Evolutionary conservation across 345 rosid species (phyloP).

Genomic region (Heritiera fomes): DNA sequence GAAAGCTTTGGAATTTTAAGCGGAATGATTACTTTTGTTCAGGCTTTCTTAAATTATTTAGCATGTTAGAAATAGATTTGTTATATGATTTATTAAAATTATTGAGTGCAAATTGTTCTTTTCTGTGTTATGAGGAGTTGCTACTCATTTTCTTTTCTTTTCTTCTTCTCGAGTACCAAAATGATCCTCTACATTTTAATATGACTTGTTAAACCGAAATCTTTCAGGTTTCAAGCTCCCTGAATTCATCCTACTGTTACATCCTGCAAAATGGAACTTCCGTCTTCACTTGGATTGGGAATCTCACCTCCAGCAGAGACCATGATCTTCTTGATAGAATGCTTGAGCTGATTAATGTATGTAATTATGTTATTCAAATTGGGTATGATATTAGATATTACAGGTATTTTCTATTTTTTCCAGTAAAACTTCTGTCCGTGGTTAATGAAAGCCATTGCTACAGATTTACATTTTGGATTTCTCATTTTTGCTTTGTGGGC

Average conservation of each 20-base stretch:
- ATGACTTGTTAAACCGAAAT: conserved; percentile 24
- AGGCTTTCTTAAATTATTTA: neutral
- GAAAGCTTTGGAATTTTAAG: neutral
- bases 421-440: neutral
- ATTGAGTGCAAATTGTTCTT: neutral
- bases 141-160: neutral
- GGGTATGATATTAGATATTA: neutral
- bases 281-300: conserved; percentile 75
- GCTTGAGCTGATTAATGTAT: conserved; percentile 69
- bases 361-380: conserved; percentile 26
- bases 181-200: conserved; percentile 10
- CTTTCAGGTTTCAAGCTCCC: conserved; percentile 62
- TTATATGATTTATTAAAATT: neutral
- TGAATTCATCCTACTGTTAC: conserved; percentile 82
- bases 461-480: neutral
- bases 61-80: neutral
- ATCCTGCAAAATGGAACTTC: conserved; percentile 64
- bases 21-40: neutral
- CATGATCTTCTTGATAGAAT: conserved; percentile 77
- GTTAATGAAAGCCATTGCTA: neutral
- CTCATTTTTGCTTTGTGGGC: neutral
- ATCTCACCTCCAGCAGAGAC: conserved; percentile 58
- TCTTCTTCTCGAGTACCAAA: conserved; percentile 1
- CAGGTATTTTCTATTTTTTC: neutral
- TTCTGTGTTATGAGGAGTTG: neutral